A percentile compares a stretch with the other conserved stretches of the same genome.
Conservation (phyloP, 2,329 filamentous ascomycete species). For the Pyrenochaeta sp. region DNA sequence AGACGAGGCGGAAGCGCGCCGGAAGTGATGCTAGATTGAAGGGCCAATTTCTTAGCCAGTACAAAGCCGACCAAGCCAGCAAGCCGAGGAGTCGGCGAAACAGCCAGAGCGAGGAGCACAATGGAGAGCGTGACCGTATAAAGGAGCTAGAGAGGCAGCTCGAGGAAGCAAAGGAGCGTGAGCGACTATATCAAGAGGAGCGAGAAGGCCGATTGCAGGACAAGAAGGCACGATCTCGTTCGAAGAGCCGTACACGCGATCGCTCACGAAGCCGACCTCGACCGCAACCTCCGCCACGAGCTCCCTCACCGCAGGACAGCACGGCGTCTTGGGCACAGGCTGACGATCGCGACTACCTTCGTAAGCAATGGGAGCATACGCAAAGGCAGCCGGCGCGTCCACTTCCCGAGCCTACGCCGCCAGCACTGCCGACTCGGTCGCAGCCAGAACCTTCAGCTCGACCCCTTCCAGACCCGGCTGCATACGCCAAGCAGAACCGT, state of each 20-base stretch:
- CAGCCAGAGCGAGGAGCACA: conserved; percentile 56
- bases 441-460: conserved; percentile 51
- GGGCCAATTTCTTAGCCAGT: conserved; percentile 87
- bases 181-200: conserved; percentile 70
- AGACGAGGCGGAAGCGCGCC: conserved; percentile 68
- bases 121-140: conserved; percentile 72
- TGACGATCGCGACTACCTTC: conserved; percentile 71
- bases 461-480: conserved; percentile 45
- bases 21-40: conserved; percentile 74
- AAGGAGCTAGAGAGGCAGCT: conserved; percentile 80
- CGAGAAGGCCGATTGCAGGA: conserved; percentile 61
- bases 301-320: conserved; percentile 57
- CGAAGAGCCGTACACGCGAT: conserved; percentile 46
- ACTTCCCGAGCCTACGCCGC: conserved; percentile 41
- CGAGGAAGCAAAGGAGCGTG: conserved; percentile 72
- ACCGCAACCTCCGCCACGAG: conserved; percentile 46
- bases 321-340: conserved; percentile 70
- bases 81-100: conserved; percentile 47
- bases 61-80: conserved; percentile 73
- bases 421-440: conserved; percentile 56
- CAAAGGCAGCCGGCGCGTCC: conserved; percentile 46
- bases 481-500: conserved; percentile 51
- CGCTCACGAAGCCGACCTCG: conserved; percentile 46
- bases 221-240: conserved; percentile 48
- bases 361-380: conserved; percentile 62